Evolutionary conservation across 2,329 filamentous ascomycete genomes (phyloP).

Genomic region (Salinomyces thailandicus): DNA sequence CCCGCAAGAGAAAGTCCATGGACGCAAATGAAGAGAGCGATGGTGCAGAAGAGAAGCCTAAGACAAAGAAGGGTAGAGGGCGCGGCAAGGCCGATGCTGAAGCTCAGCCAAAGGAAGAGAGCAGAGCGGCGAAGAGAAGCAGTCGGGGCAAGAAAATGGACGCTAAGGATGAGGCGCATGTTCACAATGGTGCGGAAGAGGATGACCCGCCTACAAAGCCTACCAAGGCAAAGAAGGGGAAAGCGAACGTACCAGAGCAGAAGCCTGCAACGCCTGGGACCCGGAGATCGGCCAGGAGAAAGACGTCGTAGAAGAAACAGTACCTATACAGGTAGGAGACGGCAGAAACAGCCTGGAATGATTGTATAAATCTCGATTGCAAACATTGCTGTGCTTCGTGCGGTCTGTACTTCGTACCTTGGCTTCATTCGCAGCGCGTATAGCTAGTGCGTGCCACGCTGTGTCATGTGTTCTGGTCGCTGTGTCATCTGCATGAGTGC

Average conservation of each 20-base stretch:
- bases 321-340: too few relatives aligned
- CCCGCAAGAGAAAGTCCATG: conserved; percentile 27
- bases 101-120: conserved; percentile 4
- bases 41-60: conserved; percentile 8
- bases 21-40: conserved; percentile 13
- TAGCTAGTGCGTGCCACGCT: too few relatives aligned
- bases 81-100: conserved; percentile 5
- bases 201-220: conserved; percentile 3
- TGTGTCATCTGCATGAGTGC: neutral
- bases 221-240: conserved; percentile 7
- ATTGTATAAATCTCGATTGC: too few relatives aligned
- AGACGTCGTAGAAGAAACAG: neutral
- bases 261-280: neutral
- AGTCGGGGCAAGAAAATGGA: conserved; percentile 7
- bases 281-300: neutral
- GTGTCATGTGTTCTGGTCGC: too few relatives aligned
- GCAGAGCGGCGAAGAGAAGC: conserved; percentile 2
- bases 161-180: conserved; percentile 5
- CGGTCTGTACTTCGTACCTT: too few relatives aligned
- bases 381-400: too few relatives aligned
- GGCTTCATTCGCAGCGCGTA: too few relatives aligned
- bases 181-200: conserved; percentile 5
- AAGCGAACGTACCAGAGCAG: neutral
- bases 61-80: conserved; percentile 5
- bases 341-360: too few relatives aligned